phyloP scores from a whole-genome alignment of 1,139 yeast genomes.

The Saccharomyces hybrid region DNA sequence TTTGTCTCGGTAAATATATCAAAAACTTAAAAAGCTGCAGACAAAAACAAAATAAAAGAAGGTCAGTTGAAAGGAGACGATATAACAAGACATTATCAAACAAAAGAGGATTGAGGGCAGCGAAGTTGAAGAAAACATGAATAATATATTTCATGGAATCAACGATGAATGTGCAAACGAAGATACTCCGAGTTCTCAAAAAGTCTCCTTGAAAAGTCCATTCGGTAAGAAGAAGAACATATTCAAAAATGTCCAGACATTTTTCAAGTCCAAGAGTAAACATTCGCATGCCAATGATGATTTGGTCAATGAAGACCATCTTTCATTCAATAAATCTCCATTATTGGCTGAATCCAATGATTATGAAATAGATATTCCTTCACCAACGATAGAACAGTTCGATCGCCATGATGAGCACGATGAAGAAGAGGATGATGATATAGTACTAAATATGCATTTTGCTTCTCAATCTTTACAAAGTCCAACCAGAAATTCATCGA shows the following conservation, averaged over 20 bases:
- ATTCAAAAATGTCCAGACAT: constrained; percentile 4
- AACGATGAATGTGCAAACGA: background rate
- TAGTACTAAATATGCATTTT: background rate
- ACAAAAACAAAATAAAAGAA: background rate
- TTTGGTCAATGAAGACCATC: background rate
- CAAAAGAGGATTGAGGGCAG: background rate
- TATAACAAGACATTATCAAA: background rate
- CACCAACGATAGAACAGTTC: background rate
- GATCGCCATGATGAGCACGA: background rate
- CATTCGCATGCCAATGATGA: background rate
- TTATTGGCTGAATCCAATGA: background rate
- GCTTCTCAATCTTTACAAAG: constrained; percentile 1
- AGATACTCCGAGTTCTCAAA: constrained; percentile 1
- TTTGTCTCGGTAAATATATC: background rate
- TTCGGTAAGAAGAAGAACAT: constrained; percentile 3
- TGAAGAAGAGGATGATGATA: background rate
- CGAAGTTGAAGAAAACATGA: background rate
- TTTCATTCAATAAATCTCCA: background rate
- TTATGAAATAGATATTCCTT: background rate
- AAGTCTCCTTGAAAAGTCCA: constrained; percentile 1
- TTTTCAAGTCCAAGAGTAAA: background rate
- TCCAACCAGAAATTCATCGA: background rate
- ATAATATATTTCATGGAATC: background rate
- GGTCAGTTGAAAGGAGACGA: background rate
- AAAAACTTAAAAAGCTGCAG: background rate